Conservation (phyloP, 805 yeast genomes). For the Hanseniaspora clermontiae region DNA sequence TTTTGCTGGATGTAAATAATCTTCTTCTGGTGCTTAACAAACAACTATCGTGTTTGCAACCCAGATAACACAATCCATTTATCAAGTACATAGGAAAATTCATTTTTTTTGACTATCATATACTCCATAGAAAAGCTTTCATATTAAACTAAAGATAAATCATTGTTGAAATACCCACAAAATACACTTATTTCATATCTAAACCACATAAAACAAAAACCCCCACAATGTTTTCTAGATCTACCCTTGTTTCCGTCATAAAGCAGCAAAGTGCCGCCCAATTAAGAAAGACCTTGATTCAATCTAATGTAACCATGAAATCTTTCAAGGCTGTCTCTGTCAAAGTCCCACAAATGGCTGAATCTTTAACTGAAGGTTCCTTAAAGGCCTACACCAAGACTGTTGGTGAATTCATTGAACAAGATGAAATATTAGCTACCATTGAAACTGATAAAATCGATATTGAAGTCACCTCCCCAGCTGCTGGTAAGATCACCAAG, state of each 20-base stretch:
- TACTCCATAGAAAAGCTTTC: background rate
- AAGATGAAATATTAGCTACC: slow-evolving; percentile 86
- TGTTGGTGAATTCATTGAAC: slow-evolving; percentile 78
- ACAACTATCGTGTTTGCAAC: too few relatives aligned
- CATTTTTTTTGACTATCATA: background rate
- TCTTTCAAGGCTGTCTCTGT: slow-evolving; percentile 34
- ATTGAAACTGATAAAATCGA: slow-evolving; percentile 98
- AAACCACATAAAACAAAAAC: background rate
- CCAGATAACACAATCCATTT: background rate
- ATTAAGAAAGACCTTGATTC: slow-evolving; percentile 34
- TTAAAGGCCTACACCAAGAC: slow-evolving; percentile 53
- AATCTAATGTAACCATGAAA: slow-evolving; percentile 13
- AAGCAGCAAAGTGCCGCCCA: slow-evolving; percentile 21
- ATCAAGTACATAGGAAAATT: background rate
- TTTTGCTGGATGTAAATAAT: too few relatives aligned
- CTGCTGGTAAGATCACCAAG: slow-evolving; percentile 79
- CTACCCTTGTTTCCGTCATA: background rate
- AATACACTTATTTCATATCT: background rate
- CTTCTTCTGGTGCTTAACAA: background rate
- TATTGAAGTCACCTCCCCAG: slow-evolving; percentile 90
- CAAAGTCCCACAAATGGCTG: slow-evolving; percentile 97
- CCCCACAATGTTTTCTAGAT: slow-evolving; percentile 7
- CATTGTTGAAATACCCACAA: background rate
- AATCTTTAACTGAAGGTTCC: slow-evolving; percentile 94
- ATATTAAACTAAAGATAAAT: background rate